Base-by-base conservation (phyloP, 1,284 basidiomycete genomes). In the Apiotrichum akiyoshidainum region DNA sequence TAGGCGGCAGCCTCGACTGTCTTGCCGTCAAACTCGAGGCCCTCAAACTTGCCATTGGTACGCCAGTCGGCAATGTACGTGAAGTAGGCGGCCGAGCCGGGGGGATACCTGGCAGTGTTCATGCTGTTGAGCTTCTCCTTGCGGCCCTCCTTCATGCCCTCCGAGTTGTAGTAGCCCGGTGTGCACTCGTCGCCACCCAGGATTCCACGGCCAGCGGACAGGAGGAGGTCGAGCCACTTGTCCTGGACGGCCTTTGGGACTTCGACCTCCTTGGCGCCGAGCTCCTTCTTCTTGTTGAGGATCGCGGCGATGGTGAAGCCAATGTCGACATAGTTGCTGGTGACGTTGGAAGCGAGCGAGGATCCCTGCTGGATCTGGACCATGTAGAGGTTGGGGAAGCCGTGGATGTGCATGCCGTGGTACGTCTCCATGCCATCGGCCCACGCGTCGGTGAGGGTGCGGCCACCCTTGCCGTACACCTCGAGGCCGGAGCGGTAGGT, bases 321-420 rank as follows among this genome's bases (percentile, higher is more conserved):
- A 6, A 26, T 17, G 41, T 63, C 56, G 45, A 37, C 42, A 44
- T 54, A 59, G 57, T 59, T 63, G 39, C 17, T 35, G 19, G 61
- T 55, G 13, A 63, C 48, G 49, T 63, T 63, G 21, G 57, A 49
- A 9, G 40, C 40, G 33, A 63, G 47, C 22, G 40, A 37, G 10
- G 61, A 49, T 1, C 57, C 61, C 52, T 59, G 57, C 26, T 39
- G 17, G 31, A 59, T n/a, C 0, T 47, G 46, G 44, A 58, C 22
- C 26, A 57, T 50, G 57, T 54, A 59, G 17, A 63, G 54, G 57
- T 63, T 63, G 19, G 61, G 61, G 61, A 63, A 63, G 19, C 52
- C 57, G 52, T 41, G 31, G 11, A 55, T 52, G 54, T 56, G 54
- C 54, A 57, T 51, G 22, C 61, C 61, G 12, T 59, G 61, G 51